Evolutionary conservation across 805 yeast species (phyloP), one percentile per base, ranked within the genome.

Genomic region (Cyberlindnera euphorbiae): DNA sequence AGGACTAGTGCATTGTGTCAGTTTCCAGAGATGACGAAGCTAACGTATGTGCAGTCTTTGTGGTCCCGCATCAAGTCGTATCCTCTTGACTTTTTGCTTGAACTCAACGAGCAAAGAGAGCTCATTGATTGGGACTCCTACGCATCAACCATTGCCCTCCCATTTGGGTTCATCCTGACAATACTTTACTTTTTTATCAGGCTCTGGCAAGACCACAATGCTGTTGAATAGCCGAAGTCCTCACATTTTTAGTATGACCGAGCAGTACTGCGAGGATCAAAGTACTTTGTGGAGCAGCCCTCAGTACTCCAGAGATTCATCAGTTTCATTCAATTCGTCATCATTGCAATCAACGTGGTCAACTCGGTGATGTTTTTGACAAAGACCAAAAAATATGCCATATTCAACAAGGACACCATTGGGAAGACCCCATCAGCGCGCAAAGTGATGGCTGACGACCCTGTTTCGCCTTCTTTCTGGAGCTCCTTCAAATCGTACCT

Each of bases 121-220:
- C 40, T 53, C 16, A 47, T 54, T 15, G 58, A 54, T 24, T 54
- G 59, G 59, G 59, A 54, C 18, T 38, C 50, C 0, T 42, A 53
- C 28, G 43, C 59, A 16, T 33, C 32, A 15, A 39, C 50, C 8
- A 34, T 54, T 21, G 58, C 58, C 2, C 21, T 54, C 2, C 59
- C 59, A 9, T 28, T 46, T 18, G 59, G 59, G 9, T 32, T 38
- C 16, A 17, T 34, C 1, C 34, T 54, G 4, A 52, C 59, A 1
- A n/a, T 46, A 5, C 1, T 52, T 0, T 50, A 52, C 35, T 54
- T 54, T 43, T 42, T 53, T 24, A 36, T 46, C 5, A 32, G 54
- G 15, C 41, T 54, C 7, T 50, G 49, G 48, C 47, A 50, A 26
- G 59, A 50, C 19, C 47, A 46, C 22, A 36, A 36, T 13, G 22